These are phyloP conservation scores for Vitis hybrid DNA, from an alignment of 177 flowering plant genomes.

Conservation along the genomic window DNA sequence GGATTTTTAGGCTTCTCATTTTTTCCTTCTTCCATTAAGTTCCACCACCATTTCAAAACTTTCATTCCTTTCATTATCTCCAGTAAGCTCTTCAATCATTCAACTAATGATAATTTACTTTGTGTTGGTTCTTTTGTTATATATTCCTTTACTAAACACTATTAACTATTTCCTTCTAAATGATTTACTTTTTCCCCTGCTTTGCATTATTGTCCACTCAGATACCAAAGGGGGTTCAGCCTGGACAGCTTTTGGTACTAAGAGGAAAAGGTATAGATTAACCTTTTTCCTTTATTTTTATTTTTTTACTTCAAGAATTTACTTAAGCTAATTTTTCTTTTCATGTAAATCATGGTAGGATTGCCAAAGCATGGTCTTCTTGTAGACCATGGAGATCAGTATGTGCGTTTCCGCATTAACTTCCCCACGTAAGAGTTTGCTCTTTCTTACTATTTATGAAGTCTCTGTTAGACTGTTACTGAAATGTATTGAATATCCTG, in stretches of 20 bases:
- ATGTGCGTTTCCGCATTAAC: slow-evolving; percentile 70
- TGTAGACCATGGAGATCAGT: slow-evolving; percentile 75
- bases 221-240: slow-evolving; percentile 96
- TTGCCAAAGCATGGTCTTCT: slow-evolving; percentile 67
- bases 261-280: slow-evolving; percentile 77
- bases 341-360: slow-evolving; percentile 40
- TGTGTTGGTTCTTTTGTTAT: too few species aligned
- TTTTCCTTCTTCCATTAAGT: too few species aligned
- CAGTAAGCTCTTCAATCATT: too few species aligned
- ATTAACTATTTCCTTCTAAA: too few species aligned
- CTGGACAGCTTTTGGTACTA: slow-evolving; percentile 65
- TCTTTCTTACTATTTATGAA: background rate
- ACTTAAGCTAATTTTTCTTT: background rate
- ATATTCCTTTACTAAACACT: background rate
- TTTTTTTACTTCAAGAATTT: background rate
- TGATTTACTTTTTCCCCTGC: background rate
- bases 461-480: too few species aligned
- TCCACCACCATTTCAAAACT: background rate
- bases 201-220: slow-evolving; percentile 28
- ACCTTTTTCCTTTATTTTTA: background rate
- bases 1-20: too few species aligned
- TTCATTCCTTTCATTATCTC: background rate
- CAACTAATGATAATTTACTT: too few species aligned
- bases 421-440: slow-evolving; percentile 68
- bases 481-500: too few species aligned